Base-by-base conservation (phyloP, 176 grass and related monocot species). In the Avena sativa region DNA sequence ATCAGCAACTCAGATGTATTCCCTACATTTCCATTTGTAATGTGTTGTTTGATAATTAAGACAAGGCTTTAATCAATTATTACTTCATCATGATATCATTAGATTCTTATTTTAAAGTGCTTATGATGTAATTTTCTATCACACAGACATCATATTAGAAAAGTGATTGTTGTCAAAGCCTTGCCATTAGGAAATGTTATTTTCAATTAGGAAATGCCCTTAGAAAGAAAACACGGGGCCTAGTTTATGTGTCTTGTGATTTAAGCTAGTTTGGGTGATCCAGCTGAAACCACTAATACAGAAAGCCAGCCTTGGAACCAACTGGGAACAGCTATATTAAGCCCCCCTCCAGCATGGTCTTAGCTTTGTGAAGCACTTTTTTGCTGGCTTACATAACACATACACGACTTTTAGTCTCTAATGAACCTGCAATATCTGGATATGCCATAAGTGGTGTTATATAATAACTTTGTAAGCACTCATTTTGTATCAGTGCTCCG, bases 401-500 rank as follows among this genome's bases (percentile, higher is more conserved):
- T 40, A 28, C 28, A 19, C 79, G 47, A 26, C 15, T 79, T 74
- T 65, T 66, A 76, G 32, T 77, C 66, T 83, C 7, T 6, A 63
- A 36, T 50, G 12, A 82, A 38, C 25, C 44, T 83, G 59, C 19
- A 11, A 70, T 84, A 60, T 63, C 58, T 62, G 6, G 3, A 85
- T 85, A 66, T 2, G 60, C 53, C 47, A 3, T 30, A 58, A n/a
- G 34, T 69, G 9, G 8, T 90, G 30, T 78, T 47, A n/a, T 48
- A 61, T 61, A 36, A 23, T 52, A 86, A 70, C 17, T 44, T 19
- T 68, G 7, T 15, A 82, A 86, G 43, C 36, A 77, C 63, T 86
- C 8, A 86, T 86, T 65, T 1, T 87, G 9, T 86, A 80, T 79
- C 12, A 99, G 97, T 99, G 97, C 85, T 99, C 97, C 5, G 97